Evolutionary conservation across 2,329 filamentous ascomycete species (phyloP), one percentile per base, ranked within the genome.

Genomic region (Alternaria gansuensis): DNA sequence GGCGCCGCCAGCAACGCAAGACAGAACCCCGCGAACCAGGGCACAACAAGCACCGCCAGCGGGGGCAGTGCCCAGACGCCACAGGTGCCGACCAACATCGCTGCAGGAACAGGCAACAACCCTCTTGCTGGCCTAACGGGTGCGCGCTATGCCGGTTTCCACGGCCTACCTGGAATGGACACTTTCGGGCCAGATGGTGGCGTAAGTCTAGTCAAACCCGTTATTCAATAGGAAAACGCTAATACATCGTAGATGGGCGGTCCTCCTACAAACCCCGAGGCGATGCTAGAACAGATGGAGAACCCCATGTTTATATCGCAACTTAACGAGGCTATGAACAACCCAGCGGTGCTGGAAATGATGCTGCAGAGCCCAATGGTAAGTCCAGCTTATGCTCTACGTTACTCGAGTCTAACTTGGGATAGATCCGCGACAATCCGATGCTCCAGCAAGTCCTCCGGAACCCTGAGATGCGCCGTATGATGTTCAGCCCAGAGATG

Each of bases 131-230:
- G 91, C 17, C 81, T 99, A 66, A 99, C 95, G 0, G 94, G 95
- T 53, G 95, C 95, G 28, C 86, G 95, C 68, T 98, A 96, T 79
- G 95, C 95, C 40, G 95, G 95, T 6, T 92, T 96, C 75, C 89
- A 93, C 57, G 92, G 92, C 61, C 85, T 99, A 37, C 95, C 95
- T 3, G 92, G 90, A 54, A 88, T 90, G 62, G 91, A 93, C 63
- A 88, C 92, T 81, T 98, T 99, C 77, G 94, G 95, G 13, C 92
- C 93, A 26, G 94, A 98, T 75, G 94, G 94, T 71, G 94, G 94
- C 60, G 93, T 96, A 84, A 84, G 92, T 87, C 14, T n/a, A 7
- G 24, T 24, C n/a, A 4, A 39, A 33, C 14, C 33, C 28, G 24
- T 31, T 4, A 8, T 10, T 34, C 14, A 8, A 36, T 31, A 24